A percentile compares a stretch with the other conserved stretches of the same genome.
phyloP scores from a whole-genome alignment of 202 grass and related monocot species.

The Tripidium arundinaceum region DNA sequence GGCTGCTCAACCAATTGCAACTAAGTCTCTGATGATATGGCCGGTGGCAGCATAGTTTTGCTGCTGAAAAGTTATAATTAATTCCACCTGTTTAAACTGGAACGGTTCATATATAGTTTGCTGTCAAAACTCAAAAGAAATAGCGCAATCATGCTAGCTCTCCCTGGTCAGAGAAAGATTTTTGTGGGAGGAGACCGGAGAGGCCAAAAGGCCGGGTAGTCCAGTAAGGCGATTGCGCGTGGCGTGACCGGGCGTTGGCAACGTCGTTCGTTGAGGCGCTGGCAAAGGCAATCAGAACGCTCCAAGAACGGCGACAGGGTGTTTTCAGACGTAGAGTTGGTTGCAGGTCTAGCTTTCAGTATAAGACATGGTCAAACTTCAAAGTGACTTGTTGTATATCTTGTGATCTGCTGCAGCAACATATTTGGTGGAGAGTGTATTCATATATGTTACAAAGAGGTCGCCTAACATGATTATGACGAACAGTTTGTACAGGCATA shows the following conservation, averaged over 20 bases:
- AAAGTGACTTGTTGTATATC: background rate
- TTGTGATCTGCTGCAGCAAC: background rate
- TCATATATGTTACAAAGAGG: background rate
- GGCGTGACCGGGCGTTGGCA: constrained; percentile 20
- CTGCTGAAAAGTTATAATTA: background rate
- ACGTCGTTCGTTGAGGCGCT: background rate
- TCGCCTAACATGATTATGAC: background rate
- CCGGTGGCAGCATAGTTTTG: constrained; percentile 8
- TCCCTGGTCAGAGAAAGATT: constrained; percentile 28
- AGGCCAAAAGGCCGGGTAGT: background rate
- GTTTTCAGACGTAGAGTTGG: constrained; percentile 10
- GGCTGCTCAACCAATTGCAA: constrained; percentile 15
- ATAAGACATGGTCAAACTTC: background rate
- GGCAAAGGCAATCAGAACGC: constrained; percentile 1
- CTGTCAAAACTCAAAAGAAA: background rate
- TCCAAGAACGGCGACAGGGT: background rate
- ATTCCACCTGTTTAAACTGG: background rate
- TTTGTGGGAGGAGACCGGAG: background rate
- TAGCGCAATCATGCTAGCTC: background rate
- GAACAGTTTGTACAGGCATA: background rate
- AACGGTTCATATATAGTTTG: constrained; percentile 7
- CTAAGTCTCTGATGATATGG: background rate
- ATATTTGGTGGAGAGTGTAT: background rate
- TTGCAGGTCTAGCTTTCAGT: background rate
- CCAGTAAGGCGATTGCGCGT: constrained; percentile 22